Evolutionary conservation across 768 basidiomycete genomes (phyloP).

Genomic region (Termitomyces sp.): DNA sequence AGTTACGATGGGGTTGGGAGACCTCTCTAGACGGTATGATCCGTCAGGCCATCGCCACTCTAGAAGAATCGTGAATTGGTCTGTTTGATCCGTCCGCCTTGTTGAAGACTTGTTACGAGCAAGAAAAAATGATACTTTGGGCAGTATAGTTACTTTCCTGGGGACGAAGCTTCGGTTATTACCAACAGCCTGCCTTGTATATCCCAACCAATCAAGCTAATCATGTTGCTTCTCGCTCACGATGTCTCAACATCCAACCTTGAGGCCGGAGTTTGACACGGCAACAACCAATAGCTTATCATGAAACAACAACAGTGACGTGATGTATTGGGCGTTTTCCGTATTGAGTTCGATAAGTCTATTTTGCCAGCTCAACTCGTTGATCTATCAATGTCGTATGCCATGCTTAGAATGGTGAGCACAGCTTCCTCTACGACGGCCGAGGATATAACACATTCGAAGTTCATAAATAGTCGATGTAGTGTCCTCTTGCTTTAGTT

Average conservation of each 20-base stretch:
- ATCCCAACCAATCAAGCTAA: too few relatives aligned
- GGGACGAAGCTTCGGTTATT: too few relatives aligned
- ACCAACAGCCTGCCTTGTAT: too few relatives aligned
- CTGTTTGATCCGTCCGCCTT: neutral
- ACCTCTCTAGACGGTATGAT: conserved; percentile 27
- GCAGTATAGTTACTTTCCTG: too few relatives aligned
- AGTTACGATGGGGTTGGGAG: conserved; percentile 42
- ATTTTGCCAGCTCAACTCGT: too few relatives aligned
- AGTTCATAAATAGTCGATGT: neutral
- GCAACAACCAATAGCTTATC: neutral
- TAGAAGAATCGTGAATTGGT: neutral
- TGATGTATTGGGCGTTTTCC: neutral
- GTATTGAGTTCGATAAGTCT: too few relatives aligned
- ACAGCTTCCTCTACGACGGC: neutral
- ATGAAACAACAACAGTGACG: neutral
- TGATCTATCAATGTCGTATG: neutral
- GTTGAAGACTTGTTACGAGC: neutral
- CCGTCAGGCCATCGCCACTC: conserved; percentile 11
- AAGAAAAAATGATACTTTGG: too few relatives aligned
- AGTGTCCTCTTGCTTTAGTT: neutral
- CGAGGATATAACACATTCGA: neutral
- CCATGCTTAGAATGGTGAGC: neutral
- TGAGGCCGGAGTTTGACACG: neutral
- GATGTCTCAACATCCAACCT: too few relatives aligned
- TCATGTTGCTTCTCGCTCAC: too few relatives aligned